Base-by-base conservation (phyloP, 2,329 filamentous ascomycete species). In the Acarospora socialis region DNA sequence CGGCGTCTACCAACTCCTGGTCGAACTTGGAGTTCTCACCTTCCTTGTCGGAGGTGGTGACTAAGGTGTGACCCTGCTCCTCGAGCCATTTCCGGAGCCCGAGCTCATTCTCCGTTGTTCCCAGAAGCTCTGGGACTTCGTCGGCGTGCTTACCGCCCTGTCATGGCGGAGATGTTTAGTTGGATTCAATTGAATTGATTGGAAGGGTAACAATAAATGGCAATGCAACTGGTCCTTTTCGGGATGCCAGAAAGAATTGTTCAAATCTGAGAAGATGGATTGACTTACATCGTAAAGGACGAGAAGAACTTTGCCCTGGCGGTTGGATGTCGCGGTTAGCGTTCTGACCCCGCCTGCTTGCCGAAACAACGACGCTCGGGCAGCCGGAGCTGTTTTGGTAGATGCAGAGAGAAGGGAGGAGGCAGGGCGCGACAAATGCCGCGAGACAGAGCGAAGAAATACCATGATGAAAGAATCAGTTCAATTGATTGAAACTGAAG, bases 31-130 rank as follows among this genome's bases (percentile, higher is more conserved):
- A 95, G 70, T 79, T 72, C 65, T 83, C 80, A 45, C 83, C 80
- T 49, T 98, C 90, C 70, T 98, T 98, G 70, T 94, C 83, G 27
- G 86, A 93, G 44, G 90, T 98, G 50, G 90, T 98, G 48, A 98
- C 73, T 40, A 98, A 74, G 43, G 82, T 92, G 73, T 98, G 90
- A 51, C 90, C 90, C 59, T 92, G 78, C 41, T 87, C 81, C 69
- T 95, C 90, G 48, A 98, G 77, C 87, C 90, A 98, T 64, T 92
- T 86, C 55, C 90, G 76, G 55, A 98, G 68, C 49, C 90, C 90
- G 41, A 98, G 82, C 71, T 98, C 90, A 61, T 95, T 95, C 71
- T 98, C 83, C 29, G 84, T 94, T 43, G 90, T 93, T 52, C 90
- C 90, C 51, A 94, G 75, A 48, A 98, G 72, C 51, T 72, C 73